Conservation (phyloP, 108 stramenopile species). For the Cyclostephanos tholiformis region DNA sequence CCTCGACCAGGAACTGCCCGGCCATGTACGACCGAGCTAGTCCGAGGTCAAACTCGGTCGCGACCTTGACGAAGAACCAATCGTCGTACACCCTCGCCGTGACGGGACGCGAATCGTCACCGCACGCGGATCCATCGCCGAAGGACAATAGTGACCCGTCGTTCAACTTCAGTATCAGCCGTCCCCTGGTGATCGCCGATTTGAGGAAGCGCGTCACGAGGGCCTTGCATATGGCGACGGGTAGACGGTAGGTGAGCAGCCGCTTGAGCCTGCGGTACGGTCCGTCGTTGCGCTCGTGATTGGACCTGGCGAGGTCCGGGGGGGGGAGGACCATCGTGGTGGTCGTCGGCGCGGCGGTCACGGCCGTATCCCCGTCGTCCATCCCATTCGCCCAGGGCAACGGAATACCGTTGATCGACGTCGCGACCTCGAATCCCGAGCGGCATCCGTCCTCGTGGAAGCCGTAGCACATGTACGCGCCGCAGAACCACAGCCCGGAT, state of each 20-base stretch:
- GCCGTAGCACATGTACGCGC: conserved; percentile 95
- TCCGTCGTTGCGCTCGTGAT: conserved; percentile 33
- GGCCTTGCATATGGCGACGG: conserved; percentile 65
- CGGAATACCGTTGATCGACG: conserved; percentile 57
- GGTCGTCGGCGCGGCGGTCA: not conserved
- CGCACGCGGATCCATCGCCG: conserved; percentile 66
- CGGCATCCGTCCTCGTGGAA: conserved; percentile 98
- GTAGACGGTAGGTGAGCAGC: conserved; percentile 58
- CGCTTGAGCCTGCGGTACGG: conserved; percentile 46
- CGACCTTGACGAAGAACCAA: conserved; percentile 94
- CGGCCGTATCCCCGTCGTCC: not conserved
- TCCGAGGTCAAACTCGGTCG: conserved; percentile 91
- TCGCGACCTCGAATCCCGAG: conserved; percentile 83
- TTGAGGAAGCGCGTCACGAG: conserved; percentile 68
- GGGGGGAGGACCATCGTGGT: conserved; percentile 58
- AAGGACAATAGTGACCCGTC: conserved; percentile 71
- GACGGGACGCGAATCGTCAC: conserved; percentile 67
- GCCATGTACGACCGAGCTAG: conserved; percentile 91
- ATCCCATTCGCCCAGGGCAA: conserved; percentile 73
- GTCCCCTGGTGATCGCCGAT: conserved; percentile 65
- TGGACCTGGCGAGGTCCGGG: conserved; percentile 60
- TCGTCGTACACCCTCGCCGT: conserved; percentile 83
- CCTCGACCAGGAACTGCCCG: conserved; percentile 85
- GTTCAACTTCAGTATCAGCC: conserved; percentile 66
- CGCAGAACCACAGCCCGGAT: conserved; percentile 90